Evolutionary conservation across 768 basidiomycete genomes (phyloP).

Genomic region (Gautieria morchelliformis): DNA sequence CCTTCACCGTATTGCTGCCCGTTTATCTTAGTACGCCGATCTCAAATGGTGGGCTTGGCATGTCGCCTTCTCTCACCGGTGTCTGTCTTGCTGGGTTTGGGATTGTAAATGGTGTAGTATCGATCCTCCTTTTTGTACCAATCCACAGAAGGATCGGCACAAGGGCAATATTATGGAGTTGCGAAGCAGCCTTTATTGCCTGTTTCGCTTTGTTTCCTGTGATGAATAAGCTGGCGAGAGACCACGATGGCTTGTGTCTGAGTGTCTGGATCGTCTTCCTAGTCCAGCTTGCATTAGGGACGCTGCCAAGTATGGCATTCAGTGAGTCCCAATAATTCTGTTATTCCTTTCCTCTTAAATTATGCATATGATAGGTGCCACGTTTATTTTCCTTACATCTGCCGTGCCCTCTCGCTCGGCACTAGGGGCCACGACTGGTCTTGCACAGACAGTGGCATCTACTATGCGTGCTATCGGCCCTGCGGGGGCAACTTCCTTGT

Average conservation of each 20-base stretch:
- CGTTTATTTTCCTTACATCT: conserved; percentile 24
- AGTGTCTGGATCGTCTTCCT: conserved; percentile 28
- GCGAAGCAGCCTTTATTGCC: conserved; percentile 28
- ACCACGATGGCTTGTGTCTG: conserved; percentile 22
- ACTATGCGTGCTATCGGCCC: conserved; percentile 44
- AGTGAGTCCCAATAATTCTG: conserved; percentile 14
- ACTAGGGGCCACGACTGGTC: conserved; percentile 44
- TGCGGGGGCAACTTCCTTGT: conserved; percentile 44
- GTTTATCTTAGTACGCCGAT: conserved; percentile 67
- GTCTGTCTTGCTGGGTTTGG: conserved; percentile 49
- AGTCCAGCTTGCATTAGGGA: conserved; percentile 17
- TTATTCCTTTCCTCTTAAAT: background rate
- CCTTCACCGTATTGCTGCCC: conserved; percentile 57
- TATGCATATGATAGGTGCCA: conserved; percentile 13
- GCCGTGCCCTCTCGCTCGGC: conserved; percentile 22
- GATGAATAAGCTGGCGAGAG: conserved; percentile 30
- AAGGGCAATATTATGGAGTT: conserved; percentile 29
- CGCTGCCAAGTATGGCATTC: conserved; percentile 25
- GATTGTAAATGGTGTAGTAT: conserved; percentile 47
- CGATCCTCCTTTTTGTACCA: conserved; percentile 31
- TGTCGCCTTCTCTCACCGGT: conserved; percentile 59
- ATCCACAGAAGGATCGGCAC: conserved; percentile 34
- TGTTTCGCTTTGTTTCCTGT: conserved; percentile 35
- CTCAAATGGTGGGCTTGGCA: conserved; percentile 46
- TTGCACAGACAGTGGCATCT: conserved; percentile 45